phyloP scores from a whole-genome alignment of 2,329 filamentous ascomycete genomes.

The Pseudocercospora crystallina region DNA sequence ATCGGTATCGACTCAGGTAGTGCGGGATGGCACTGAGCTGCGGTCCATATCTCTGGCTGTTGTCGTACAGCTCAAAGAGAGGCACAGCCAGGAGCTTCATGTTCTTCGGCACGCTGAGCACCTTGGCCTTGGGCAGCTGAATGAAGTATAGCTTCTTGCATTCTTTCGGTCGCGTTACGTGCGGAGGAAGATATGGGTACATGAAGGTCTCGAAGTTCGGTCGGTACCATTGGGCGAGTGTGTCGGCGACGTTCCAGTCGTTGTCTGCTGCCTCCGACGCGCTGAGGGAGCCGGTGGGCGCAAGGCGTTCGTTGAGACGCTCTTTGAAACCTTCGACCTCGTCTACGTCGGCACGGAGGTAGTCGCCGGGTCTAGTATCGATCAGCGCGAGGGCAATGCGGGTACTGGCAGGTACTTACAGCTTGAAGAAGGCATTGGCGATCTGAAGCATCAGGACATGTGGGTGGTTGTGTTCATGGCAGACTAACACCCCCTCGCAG shows the following conservation, averaged over 20 bases:
- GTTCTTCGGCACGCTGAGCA: conserved; percentile 96
- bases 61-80: conserved; percentile 97
- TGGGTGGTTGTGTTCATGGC: conserved; percentile 98
- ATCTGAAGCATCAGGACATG: conserved; percentile 99
- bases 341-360: conserved; percentile 83
- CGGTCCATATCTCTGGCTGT: conserved; percentile 89
- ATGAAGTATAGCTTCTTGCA: conserved; percentile 99
- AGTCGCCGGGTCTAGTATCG: conserved; percentile 76
- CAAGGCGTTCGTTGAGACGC: conserved; percentile 87
- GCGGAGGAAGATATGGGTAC: conserved; percentile 96
- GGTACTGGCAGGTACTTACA: conserved; percentile 49
- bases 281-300: conserved; percentile 72
- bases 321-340: conserved; percentile 94
- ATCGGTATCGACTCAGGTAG: conserved; percentile 90
- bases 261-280: conserved; percentile 61
- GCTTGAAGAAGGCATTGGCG: conserved; percentile 98
- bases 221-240: conserved; percentile 96
- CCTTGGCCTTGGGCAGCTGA: conserved; percentile 86
- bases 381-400: not conserved
- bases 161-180: conserved; percentile 95
- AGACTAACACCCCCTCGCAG: conserved; percentile 94
- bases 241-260: conserved; percentile 93
- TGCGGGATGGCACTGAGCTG: conserved; percentile 96
- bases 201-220: conserved; percentile 99
- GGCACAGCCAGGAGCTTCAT: conserved; percentile 98